phyloP scores from a whole-genome alignment of 768 basidiomycete genomes.

The Psilocybe azurescens region DNA sequence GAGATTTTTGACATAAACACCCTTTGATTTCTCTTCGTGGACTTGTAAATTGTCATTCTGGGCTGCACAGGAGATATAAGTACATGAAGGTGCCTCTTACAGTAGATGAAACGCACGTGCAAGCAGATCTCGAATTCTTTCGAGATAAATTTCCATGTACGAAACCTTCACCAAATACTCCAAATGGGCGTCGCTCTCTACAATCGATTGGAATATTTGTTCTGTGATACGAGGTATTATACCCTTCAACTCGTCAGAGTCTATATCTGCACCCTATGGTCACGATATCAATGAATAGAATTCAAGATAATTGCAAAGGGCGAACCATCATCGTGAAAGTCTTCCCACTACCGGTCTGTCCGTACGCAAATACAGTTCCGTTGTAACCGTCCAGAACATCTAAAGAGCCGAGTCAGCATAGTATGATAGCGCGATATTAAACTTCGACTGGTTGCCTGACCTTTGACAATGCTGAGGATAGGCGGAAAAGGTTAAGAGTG shows the following conservation, averaged over 20 bases:
- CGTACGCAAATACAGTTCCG: slow-evolving; percentile 91
- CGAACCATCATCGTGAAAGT: slow-evolving; percentile 98
- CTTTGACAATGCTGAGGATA: slow-evolving; percentile 81
- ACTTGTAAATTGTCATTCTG: slow-evolving; percentile 99
- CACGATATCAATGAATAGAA: slow-evolving; percentile 16
- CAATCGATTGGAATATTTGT: slow-evolving; percentile 98
- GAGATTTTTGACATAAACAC: slow-evolving; percentile 97
- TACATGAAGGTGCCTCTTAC: slow-evolving; percentile 1
- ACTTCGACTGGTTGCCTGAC: slow-evolving; percentile 41
- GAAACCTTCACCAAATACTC: slow-evolving; percentile 99
- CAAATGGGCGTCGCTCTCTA: slow-evolving; percentile 91
- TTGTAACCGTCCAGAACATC: slow-evolving; percentile 99
- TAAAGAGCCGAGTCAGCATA: slow-evolving; percentile 31
- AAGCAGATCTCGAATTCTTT: slow-evolving; percentile 92
- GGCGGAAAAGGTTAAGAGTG: slow-evolving; percentile 26
- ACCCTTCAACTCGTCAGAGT: slow-evolving; percentile 90
- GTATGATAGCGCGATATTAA: background rate
- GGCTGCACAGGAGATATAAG: slow-evolving; percentile 47
- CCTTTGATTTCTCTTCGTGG: slow-evolving; percentile 97
- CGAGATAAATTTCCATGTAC: slow-evolving; percentile 99
- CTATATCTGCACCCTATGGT: slow-evolving; percentile 93
- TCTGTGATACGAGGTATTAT: slow-evolving; percentile 98
- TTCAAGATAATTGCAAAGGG: slow-evolving; percentile 12
- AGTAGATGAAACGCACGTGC: slow-evolving; percentile 74
- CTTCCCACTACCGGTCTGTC: slow-evolving; percentile 89